Percentiles rank a stretch among this genome's conserved stretches.
Evolutionary conservation across 805 yeast genomes (phyloP).

Genomic region (Monosporozyma siamensis): DNA sequence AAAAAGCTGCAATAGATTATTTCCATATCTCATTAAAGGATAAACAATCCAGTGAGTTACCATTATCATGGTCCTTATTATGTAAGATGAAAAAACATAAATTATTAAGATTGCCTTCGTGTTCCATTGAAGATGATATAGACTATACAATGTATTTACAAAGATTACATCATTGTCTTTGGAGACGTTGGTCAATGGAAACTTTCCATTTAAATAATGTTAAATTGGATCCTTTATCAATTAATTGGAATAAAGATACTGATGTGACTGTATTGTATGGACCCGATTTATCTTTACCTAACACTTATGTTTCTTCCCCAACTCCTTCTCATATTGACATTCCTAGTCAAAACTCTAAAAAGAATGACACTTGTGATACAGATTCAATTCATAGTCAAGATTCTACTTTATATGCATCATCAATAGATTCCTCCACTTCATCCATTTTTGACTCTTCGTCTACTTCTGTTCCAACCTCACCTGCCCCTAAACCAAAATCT

Average conservation of each 20-base stretch:
- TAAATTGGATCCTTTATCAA: constrained; percentile 72
- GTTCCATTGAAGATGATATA: constrained; percentile 28
- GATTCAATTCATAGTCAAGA: background rate
- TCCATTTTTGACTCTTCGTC: constrained; percentile 19
- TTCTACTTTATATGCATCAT: constrained; percentile 10
- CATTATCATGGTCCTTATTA: constrained; percentile 15
- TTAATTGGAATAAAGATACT: constrained; percentile 90
- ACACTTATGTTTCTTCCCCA: background rate
- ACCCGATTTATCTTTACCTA: constrained; percentile 36
- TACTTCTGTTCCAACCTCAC: background rate
- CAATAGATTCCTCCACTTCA: constrained; percentile 19
- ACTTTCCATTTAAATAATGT: constrained; percentile 42
- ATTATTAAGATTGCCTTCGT: constrained; percentile 25
- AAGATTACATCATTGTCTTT: constrained; percentile 71
- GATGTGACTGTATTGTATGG: constrained; percentile 97
- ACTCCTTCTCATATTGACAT: background rate
- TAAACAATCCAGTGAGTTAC: constrained; percentile 10
- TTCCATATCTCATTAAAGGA: constrained; percentile 18
- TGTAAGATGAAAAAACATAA: constrained; percentile 19
- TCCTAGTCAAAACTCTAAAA: too few relatives aligned
- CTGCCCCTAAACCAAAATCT: constrained; percentile 6
- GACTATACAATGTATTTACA: constrained; percentile 28
- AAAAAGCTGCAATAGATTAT: constrained; percentile 25
- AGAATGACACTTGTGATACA: background rate
- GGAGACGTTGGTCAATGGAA: constrained; percentile 94